Percentiles rank a stretch among this genome's conserved stretches.
These are phyloP conservation scores for Phialemoniopsis sp. DNA, from an alignment of 2,329 filamentous ascomycete genomes.

Conservation along the genomic window DNA sequence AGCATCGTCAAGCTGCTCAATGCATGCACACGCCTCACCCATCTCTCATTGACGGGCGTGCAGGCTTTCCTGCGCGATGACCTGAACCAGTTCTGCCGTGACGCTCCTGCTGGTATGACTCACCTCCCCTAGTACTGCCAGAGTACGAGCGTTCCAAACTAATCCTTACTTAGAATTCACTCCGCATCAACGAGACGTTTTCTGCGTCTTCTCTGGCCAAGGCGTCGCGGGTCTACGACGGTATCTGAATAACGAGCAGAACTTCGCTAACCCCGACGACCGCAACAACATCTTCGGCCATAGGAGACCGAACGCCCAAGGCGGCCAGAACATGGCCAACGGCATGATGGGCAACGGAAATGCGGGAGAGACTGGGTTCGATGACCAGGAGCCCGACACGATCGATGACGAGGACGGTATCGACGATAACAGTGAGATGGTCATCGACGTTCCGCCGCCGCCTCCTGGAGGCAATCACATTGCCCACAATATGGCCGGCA, in stretches of 20 bases:
- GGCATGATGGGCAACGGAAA: conserved; percentile 4
- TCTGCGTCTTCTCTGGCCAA: conserved; percentile 92
- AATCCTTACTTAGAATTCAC: conserved; percentile 69
- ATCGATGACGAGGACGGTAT: conserved; percentile 40
- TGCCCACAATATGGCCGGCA: neutral
- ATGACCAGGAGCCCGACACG: conserved; percentile 31
- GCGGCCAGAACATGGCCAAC: conserved; percentile 7
- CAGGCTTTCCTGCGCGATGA: conserved; percentile 85
- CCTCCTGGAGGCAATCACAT: neutral
- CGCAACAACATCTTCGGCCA: conserved; percentile 8
- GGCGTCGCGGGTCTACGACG: conserved; percentile 75
- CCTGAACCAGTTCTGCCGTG: conserved; percentile 78
- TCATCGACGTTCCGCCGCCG: conserved; percentile 19
- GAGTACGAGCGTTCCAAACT: conserved; percentile 16
- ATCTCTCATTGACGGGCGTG: conserved; percentile 91
- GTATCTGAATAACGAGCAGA: conserved; percentile 61
- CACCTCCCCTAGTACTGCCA: neutral
- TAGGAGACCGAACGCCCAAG: conserved; percentile 9
- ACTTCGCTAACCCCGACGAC: conserved; percentile 41
- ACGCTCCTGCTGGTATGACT: conserved; percentile 66
- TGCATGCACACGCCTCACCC: conserved; percentile 86
- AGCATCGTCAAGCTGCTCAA: conserved; percentile 88
- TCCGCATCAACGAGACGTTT: conserved; percentile 89
- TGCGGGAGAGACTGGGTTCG: conserved; percentile 24
- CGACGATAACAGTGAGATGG: conserved; percentile 34